phyloP scores from a whole-genome alignment of 148 eudicot species.

The Chenopodium quinoa region DNA sequence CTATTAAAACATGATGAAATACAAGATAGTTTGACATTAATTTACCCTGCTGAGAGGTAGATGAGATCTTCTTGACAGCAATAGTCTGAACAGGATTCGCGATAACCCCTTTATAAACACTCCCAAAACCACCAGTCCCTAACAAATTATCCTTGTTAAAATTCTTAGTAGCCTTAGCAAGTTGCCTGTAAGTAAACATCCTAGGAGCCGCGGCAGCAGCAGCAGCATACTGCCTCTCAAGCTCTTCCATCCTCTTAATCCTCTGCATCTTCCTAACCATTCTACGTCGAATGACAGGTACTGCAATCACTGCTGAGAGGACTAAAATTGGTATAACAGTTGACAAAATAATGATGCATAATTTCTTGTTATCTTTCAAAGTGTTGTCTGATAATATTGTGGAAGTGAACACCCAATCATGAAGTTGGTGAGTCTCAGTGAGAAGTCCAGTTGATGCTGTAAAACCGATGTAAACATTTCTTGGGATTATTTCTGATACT shows the following conservation, averaged over 20 bases:
- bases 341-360: conserved; percentile 12
- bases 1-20: background rate
- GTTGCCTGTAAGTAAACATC: conserved; percentile 46
- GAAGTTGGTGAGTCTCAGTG: conserved; percentile 50
- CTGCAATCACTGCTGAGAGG: conserved; percentile 18
- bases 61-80: conserved; percentile 66
- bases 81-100: conserved; percentile 33
- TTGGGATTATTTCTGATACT: conserved; percentile 44
- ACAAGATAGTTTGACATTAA: background rate
- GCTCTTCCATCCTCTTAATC: conserved; percentile 38
- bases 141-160: conserved; percentile 58
- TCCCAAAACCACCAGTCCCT: conserved; percentile 77
- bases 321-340: conserved; percentile 33
- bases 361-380: conserved; percentile 31
- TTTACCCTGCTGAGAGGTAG: conserved; percentile 57
- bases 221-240: conserved; percentile 45
- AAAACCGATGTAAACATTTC: conserved; percentile 47
- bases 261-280: conserved; percentile 20
- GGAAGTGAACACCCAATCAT: conserved; percentile 59
- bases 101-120: conserved; percentile 60
- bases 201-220: conserved; percentile 42
- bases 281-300: conserved; percentile 24
- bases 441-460: conserved; percentile 63
- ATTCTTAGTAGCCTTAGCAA: conserved; percentile 56
- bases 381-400: conserved; percentile 37